A percentile compares a stretch with the other conserved stretches of the same genome.
Conservation (phyloP, 2,329 filamentous ascomycete genomes). For the Neonectria magnoliae region DNA sequence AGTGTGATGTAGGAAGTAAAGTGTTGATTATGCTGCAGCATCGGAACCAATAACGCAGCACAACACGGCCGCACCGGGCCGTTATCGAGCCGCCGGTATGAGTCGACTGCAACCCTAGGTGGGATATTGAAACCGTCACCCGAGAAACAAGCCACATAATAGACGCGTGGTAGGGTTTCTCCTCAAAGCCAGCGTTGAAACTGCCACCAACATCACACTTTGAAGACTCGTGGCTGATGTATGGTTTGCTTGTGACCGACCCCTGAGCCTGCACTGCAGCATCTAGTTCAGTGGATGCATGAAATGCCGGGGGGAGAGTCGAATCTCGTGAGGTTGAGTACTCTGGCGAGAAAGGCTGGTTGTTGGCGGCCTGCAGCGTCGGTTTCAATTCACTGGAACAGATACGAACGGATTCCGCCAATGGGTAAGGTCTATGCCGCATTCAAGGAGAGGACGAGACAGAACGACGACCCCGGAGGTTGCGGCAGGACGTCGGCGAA, state of each 20-base stretch:
- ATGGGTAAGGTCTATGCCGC: not conserved
- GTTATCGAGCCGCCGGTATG: not conserved
- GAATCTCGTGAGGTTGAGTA: not conserved
- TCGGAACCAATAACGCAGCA: not conserved
- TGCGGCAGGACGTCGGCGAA: conserved; percentile 18
- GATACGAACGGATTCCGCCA: not conserved
- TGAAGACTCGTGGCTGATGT: not conserved
- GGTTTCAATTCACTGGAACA: not conserved
- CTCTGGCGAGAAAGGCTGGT: not conserved
- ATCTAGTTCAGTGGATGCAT: not conserved
- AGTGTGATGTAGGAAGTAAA: not conserved
- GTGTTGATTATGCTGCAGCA: not conserved
- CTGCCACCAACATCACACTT: not conserved
- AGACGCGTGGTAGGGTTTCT: not conserved
- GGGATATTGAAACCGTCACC: not conserved
- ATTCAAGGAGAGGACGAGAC: not conserved
- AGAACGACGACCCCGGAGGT: not conserved
- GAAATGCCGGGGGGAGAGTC: not conserved
- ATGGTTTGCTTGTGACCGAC: not conserved
- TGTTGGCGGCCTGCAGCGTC: not conserved
- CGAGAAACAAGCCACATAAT: not conserved
- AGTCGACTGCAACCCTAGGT: not conserved
- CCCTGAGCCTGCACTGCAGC: not conserved
- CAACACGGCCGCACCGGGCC: not conserved
- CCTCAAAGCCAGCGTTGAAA: not conserved